Conservation (phyloP, 371 early-diverging fungal species). For the Mucor sp. region DNA sequence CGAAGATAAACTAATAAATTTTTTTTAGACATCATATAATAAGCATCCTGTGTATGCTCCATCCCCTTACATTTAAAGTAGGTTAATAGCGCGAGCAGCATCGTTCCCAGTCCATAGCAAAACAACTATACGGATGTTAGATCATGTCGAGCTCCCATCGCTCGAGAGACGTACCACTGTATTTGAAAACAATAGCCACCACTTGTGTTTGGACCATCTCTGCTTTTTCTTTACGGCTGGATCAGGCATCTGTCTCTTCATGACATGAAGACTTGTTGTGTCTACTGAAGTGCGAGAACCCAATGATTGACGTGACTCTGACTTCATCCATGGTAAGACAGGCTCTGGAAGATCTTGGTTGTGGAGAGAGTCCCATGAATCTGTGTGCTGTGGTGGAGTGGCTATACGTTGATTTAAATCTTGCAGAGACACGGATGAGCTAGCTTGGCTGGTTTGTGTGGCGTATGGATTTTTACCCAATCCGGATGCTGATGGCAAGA, state of each 20-base stretch:
- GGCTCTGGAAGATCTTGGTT: constrained; percentile 36
- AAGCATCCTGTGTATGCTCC: neutral
- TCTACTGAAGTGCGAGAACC: constrained; percentile 30
- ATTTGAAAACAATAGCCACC: constrained; percentile 53
- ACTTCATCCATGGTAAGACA: constrained; percentile 51
- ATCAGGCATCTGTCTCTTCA: constrained; percentile 41
- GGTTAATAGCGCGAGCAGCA: constrained; percentile 43
- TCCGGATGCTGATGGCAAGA: neutral
- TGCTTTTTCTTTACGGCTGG: constrained; percentile 33
- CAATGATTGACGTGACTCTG: constrained; percentile 41
- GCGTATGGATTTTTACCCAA: constrained; percentile 1
- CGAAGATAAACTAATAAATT: constrained; percentile 40
- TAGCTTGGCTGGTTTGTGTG: constrained; percentile 13
- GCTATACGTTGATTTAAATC: neutral
- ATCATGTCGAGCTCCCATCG: neutral
- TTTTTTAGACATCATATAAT: neutral
- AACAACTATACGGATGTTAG: constrained; percentile 41
- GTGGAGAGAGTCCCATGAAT: constrained; percentile 11
- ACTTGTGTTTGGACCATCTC: constrained; percentile 60
- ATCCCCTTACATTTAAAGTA: constrained; percentile 46
- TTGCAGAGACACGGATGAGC: constrained; percentile 16
- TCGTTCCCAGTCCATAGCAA: constrained; percentile 42
- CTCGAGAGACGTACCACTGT: constrained; percentile 41
- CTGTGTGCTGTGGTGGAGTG: neutral
- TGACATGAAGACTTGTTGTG: constrained; percentile 40